Evolutionary conservation across 306 rosid species (phyloP).

Genomic region (Hippophae rhamnoides): DNA sequence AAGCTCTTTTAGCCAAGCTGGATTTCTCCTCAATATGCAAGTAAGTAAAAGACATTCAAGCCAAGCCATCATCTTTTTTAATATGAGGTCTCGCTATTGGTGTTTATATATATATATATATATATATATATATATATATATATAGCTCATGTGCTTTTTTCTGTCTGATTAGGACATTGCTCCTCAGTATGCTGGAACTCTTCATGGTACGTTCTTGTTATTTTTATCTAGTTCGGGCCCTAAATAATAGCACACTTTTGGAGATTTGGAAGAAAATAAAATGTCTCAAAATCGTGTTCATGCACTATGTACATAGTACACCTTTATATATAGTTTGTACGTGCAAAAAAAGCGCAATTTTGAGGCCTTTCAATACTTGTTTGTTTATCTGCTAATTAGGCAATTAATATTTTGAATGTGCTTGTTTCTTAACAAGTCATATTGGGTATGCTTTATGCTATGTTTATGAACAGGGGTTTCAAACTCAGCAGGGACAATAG

Average conservation of each 20-base stretch:
- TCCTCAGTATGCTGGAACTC: constrained; percentile 80
- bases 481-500: constrained; percentile 76
- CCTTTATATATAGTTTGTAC: too few relatives aligned
- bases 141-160: constrained; percentile 8
- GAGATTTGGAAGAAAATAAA: too few relatives aligned
- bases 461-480: constrained; percentile 51
- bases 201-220: constrained; percentile 37
- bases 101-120: not conserved
- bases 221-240: too few relatives aligned
- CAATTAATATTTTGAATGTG: not conserved
- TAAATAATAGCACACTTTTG: too few relatives aligned
- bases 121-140: constrained; percentile 1
- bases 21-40: constrained; percentile 84
- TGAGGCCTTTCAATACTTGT: too few relatives aligned
- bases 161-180: constrained; percentile 66
- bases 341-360: too few relatives aligned
- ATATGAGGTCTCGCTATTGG: not conserved
- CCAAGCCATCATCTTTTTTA: not conserved
- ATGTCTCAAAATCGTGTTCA: too few relatives aligned
- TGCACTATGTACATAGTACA: too few relatives aligned
- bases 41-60: constrained; percentile 34
- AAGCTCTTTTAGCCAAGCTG: constrained; percentile 94
- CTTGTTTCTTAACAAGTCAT: not conserved
- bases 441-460: not conserved
- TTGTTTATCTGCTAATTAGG: too few relatives aligned